Evolutionary conservation across 2,329 filamentous ascomycete species (phyloP).

Genomic region (Aspergillus flavus): DNA sequence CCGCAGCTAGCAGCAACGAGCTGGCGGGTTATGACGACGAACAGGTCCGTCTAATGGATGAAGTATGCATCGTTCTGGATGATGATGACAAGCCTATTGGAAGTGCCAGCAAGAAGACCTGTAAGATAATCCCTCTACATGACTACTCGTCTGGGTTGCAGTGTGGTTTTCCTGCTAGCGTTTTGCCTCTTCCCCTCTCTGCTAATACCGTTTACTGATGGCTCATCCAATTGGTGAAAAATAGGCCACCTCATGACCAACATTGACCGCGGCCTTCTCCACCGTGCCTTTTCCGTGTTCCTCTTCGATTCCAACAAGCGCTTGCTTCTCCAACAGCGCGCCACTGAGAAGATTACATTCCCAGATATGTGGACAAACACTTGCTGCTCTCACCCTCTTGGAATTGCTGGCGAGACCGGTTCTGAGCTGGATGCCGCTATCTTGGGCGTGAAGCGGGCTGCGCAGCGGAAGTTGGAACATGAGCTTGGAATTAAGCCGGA

Average conservation of each 20-base stretch:
- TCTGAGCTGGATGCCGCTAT: slow-evolving; percentile 77
- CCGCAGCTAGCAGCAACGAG: slow-evolving; percentile 61
- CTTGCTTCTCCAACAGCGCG: slow-evolving; percentile 91
- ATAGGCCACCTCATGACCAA: slow-evolving; percentile 97
- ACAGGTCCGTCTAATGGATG: slow-evolving; percentile 97
- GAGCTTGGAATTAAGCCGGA: slow-evolving; percentile 88
- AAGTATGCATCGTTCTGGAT: slow-evolving; percentile 96
- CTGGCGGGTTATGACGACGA: slow-evolving; percentile 93
- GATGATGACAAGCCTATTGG: slow-evolving; percentile 91
- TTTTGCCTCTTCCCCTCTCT: background rate
- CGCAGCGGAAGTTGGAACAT: slow-evolving; percentile 89
- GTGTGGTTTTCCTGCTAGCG: background rate
- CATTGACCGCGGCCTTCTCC: slow-evolving; percentile 91
- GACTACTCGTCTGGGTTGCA: background rate
- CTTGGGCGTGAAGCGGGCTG: slow-evolving; percentile 84
- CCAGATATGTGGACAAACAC: slow-evolving; percentile 99
- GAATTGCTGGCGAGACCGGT: slow-evolving; percentile 88
- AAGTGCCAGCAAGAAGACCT: slow-evolving; percentile 96
- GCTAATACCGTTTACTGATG: slow-evolving; percentile 1
- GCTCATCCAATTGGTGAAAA: background rate
- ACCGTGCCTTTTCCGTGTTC: slow-evolving; percentile 97
- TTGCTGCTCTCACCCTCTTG: slow-evolving; percentile 95
- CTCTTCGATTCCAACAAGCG: slow-evolving; percentile 94
- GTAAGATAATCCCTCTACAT: slow-evolving; percentile 55
- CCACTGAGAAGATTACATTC: slow-evolving; percentile 97